Evolutionary conservation across 192 early-diverging fungal species (phyloP).

Genomic region (Paraglomus brasilianum): DNA sequence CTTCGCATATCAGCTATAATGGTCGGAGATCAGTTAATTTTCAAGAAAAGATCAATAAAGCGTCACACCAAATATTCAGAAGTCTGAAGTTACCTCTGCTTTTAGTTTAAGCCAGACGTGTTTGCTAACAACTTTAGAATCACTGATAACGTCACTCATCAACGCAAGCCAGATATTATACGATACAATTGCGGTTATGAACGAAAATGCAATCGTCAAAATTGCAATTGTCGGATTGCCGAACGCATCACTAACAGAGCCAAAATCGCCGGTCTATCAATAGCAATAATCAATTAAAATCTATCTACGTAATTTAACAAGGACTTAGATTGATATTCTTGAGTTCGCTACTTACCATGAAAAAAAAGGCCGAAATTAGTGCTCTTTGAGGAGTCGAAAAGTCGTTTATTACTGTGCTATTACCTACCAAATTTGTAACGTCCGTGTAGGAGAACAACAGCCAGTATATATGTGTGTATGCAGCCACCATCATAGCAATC

Average conservation of each 20-base stretch:
- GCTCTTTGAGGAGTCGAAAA: background rate
- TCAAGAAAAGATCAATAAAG: background rate
- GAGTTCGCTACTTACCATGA: background rate
- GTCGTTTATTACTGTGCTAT: too few species aligned
- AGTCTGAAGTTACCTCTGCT: constrained; percentile 4
- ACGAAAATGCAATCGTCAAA: constrained; percentile 17
- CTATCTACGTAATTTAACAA: background rate
- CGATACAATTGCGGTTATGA: constrained; percentile 19
- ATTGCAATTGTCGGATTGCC: background rate
- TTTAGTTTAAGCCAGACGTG: constrained; percentile 16
- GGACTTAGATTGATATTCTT: background rate
- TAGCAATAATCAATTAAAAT: background rate
- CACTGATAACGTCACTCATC: constrained; percentile 1
- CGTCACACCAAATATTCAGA: background rate
- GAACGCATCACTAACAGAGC: background rate
- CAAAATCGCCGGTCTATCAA: constrained; percentile 3
- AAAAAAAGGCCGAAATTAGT: background rate
- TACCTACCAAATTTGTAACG: too few species aligned
- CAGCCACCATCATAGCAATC: background rate
- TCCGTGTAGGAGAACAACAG: too few species aligned
- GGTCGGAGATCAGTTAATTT: background rate
- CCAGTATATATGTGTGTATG: constrained; percentile 8
- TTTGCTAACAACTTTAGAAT: constrained; percentile 10
- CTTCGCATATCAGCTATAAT: background rate
- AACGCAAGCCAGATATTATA: constrained; percentile 16